Evolutionary conservation across 108 stramenopile genomes (phyloP), one percentile per base, ranked within the genome.

Genomic region (Craspedostauros australis): DNA sequence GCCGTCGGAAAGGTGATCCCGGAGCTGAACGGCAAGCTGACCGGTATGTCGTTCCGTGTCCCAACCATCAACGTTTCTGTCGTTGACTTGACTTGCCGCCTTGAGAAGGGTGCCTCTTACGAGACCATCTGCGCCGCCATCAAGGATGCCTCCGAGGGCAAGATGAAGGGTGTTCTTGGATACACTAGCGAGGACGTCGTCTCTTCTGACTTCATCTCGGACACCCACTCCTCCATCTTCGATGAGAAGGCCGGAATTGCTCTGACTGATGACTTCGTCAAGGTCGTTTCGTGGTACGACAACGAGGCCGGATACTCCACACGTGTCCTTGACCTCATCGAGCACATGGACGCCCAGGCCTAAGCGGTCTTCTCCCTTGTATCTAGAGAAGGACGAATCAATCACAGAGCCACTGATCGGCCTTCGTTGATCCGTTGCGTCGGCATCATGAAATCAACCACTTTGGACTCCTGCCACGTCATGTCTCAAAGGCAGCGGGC

Each of bases 21-120:
- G 40, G 80, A 76, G 52, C 64, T 98, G 56, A 95, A 98, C 54
- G 96, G 96, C 20, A 95, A 94, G 75, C 89, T 98, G 52, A 98
- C 96, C 19, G 96, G 96, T 54, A 96, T 98, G 96, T 88, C 91
- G 6, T 96, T 98, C 89, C 96, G 97, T 61, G 96, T 98, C 21
- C 97, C 97, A 30, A 93, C 91, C 37, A 84, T 93, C 51, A 88
- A 98, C 43, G 96, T 97, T 18, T 95, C 94, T 20, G 95, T 96
- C 27, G 96, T 98, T 31, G 97, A 98, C 66, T 83, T 98, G 53
- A 98, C 97, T 51, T 70, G 72, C 42, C 76, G 85, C 25, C 81
- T 96, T 22, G 72, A 91, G 23, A 97, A 95, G 79, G 91, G 91
- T 24, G 96, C 96, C 12, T 68, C 71, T 23, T 95, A 96, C 59